Percentiles rank a stretch among this genome's conserved stretches.
phyloP scores from a whole-genome alignment of 2,329 filamentous ascomycete genomes.

The Sporothrix inflata region DNA sequence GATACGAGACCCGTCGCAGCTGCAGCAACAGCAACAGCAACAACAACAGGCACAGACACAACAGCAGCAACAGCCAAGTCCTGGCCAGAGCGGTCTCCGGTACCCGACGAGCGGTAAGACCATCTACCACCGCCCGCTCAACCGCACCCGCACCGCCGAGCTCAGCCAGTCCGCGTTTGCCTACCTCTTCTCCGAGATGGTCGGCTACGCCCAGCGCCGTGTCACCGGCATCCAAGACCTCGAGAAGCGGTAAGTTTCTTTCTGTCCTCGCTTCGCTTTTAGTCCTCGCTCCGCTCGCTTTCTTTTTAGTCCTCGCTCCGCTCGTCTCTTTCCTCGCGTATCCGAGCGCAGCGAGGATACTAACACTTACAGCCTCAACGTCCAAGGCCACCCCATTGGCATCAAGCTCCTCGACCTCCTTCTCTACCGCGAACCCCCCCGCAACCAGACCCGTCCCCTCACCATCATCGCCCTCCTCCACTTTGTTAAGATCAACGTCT shows the following conservation, averaged over 20 bases:
- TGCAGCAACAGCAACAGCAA: constrained; percentile 27
- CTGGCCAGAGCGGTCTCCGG: constrained; percentile 65
- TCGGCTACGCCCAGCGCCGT: constrained; percentile 86
- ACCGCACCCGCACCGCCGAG: constrained; percentile 85
- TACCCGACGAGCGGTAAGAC: constrained; percentile 94
- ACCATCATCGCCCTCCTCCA: constrained; percentile 90
- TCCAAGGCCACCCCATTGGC: constrained; percentile 90
- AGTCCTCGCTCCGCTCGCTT: neutral
- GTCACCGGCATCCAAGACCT: constrained; percentile 93
- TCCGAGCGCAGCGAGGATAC: no score
- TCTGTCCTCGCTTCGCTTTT: neutral
- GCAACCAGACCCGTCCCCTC: constrained; percentile 75
- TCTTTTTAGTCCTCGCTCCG: neutral
- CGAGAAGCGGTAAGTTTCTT: constrained; percentile 72
- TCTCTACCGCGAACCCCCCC: constrained; percentile 75
- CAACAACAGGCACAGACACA: neutral
- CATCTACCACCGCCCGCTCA: constrained; percentile 95
- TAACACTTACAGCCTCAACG: no score
- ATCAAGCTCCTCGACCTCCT: constrained; percentile 94
- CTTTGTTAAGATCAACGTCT: constrained; percentile 90
- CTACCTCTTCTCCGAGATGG: constrained; percentile 95
- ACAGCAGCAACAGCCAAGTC: constrained; percentile 9
- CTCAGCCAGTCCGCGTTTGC: constrained; percentile 93
- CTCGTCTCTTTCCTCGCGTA: neutral
- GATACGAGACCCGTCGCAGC: constrained; percentile 25